A percentile compares a stretch with the other conserved stretches of the same genome.
Evolutionary conservation across 352 stramenopile species (phyloP).

Genomic region (Thraustochytrium sp.): DNA sequence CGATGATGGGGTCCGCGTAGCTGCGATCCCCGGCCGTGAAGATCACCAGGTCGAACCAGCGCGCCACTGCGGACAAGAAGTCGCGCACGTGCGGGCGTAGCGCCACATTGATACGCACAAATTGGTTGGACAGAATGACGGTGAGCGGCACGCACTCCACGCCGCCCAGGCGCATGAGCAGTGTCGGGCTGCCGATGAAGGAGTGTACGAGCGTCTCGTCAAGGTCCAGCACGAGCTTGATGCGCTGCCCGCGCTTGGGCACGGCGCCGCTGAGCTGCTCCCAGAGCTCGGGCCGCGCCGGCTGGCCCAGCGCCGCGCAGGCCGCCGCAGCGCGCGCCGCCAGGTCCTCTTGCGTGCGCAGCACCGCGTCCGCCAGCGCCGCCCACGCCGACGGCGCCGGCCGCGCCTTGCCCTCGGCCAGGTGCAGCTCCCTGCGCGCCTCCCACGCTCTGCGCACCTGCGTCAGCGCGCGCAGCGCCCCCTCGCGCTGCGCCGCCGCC

Average conservation of each 20-base stretch:
- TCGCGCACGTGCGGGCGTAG: slow-evolving; percentile 89
- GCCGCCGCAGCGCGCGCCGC: too few species aligned
- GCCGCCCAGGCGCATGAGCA: slow-evolving; percentile 80
- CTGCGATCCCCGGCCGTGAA: slow-evolving; percentile 91
- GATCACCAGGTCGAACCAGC: slow-evolving; percentile 96
- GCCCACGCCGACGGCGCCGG: too few species aligned
- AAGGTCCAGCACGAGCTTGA: slow-evolving; percentile 89
- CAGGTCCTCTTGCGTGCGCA: too few species aligned
- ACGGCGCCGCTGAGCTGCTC: too few species aligned
- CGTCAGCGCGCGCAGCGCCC: too few species aligned
- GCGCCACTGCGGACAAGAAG: slow-evolving; percentile 83
- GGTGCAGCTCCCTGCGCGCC: too few species aligned
- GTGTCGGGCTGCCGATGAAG: slow-evolving; percentile 73
- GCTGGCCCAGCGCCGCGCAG: too few species aligned
- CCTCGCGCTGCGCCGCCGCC: too few species aligned
- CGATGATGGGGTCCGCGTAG: slow-evolving; percentile 91
- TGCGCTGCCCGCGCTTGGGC: slow-evolving; percentile 47
- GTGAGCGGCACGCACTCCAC: slow-evolving; percentile 92
- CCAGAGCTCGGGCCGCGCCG: too few species aligned
- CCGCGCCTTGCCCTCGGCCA: too few species aligned
- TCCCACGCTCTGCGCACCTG: too few species aligned
- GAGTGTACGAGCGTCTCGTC: slow-evolving; percentile 99
- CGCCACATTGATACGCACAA: slow-evolving; percentile 81
- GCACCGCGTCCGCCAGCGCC: too few species aligned
- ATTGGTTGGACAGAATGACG: slow-evolving; percentile 84